phyloP scores from a whole-genome alignment of 2,329 filamentous ascomycete genomes.

The Botrytis hyacinthi region DNA sequence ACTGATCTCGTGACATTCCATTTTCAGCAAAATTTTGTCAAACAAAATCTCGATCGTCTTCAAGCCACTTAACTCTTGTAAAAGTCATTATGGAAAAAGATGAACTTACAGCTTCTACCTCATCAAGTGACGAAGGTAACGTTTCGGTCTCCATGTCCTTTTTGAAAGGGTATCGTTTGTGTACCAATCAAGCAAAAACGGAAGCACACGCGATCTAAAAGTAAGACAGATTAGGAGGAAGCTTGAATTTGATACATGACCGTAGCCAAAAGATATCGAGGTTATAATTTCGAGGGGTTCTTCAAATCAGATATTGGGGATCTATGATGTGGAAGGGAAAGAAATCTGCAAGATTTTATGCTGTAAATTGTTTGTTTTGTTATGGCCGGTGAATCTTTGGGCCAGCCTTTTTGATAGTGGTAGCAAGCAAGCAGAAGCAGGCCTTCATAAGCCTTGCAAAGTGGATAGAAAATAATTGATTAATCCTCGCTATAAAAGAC shows the following conservation, averaged over 20 bases:
- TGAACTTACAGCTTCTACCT: conserved; percentile 36
- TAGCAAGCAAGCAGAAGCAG: neutral
- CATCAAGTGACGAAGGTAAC: conserved; percentile 36
- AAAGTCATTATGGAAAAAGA: neutral
- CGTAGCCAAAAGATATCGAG: neutral
- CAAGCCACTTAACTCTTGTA: neutral
- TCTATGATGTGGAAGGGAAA: neutral
- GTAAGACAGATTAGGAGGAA: conserved; percentile 3
- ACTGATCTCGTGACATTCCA: conserved; percentile 1
- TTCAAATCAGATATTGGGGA: neutral
- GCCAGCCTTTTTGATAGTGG: neutral
- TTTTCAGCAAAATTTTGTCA: neutral
- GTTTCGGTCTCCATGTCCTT: conserved; percentile 24
- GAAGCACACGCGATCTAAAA: conserved; percentile 1
- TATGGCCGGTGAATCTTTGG: conserved; percentile 5
- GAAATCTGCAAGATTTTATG: neutral
- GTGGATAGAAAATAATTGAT: conserved; percentile 1
- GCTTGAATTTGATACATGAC: conserved; percentile 5
- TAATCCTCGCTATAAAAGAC: neutral
- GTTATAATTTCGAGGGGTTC: neutral
- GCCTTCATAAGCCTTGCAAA: conserved; percentile 5
- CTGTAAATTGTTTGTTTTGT: neutral
- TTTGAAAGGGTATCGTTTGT: neutral
- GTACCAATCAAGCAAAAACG: conserved; percentile 1
- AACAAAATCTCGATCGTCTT: neutral